Base-by-base conservation (phyloP, 2,329 filamentous ascomycete genomes). In the Xylariomycetidae sp. region DNA sequence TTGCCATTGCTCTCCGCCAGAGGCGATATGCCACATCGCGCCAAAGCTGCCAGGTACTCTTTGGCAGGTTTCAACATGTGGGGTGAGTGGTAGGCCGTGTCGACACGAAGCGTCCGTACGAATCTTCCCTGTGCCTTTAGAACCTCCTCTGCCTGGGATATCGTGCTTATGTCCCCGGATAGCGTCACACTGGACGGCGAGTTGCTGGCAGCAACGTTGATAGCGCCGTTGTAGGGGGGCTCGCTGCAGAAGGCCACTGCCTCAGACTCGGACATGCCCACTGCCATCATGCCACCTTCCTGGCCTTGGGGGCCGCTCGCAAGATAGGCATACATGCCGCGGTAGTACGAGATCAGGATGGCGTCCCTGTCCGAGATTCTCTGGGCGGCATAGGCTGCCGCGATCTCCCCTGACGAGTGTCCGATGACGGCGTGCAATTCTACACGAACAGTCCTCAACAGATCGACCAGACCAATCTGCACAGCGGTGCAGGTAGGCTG, bases 401-500 rank as follows among this genome's bases (percentile, higher is more conserved):
- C 50, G 7, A 57, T 57, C 37, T 57, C 54, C 18, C 54, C 54
- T 0, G 53, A 48, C 15, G 50, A 47, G 38, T 60, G 47, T 12
- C 57, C 39, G 19, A 54, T 12, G 14, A 60, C 53, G 1, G 53
- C 50, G 23, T 53, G 52, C 14, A 58, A 57, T 7, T 19, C n/a
- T 6, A 58, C 37, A 2, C 42, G 41, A 3, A 54, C 32, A 14
- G 37, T 44, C 28, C 28, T 37, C 31, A 65, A 37, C 3, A 64
- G 37, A 16, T 61, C 51, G 2, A 64, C 49, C 6, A 67, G 43
- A 0, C 55, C 70, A 2, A 77, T 56, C 42, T 77, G 74, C 1
- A 78, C 25, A 0, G 72, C 70, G 0, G 72, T 75, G 32, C 66
- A 74, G 1, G 73, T 46, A 0, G 73, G 67, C 40, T 76, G 72